Percentiles rank a stretch among this genome's conserved stretches.
Evolutionary conservation across 805 yeast genomes (phyloP).

Genomic region (Saccharomyces mikatae): DNA sequence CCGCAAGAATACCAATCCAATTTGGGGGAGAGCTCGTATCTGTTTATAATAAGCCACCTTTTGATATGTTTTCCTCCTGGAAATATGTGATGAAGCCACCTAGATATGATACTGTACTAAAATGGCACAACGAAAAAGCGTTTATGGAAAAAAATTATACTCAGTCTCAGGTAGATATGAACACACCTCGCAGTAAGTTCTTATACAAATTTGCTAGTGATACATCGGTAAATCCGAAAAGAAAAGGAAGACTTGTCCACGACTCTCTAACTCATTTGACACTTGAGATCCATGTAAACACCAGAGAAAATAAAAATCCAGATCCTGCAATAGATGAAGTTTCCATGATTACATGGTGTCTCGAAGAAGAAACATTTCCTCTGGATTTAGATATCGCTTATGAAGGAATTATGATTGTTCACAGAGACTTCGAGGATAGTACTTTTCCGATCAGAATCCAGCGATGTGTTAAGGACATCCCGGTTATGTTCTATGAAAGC

Average conservation of each 20-base stretch:
- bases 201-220: conserved; percentile 5
- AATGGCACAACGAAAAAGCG: conserved; percentile 6
- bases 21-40: conserved; percentile 15
- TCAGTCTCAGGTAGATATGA: conserved; percentile 46
- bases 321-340: conserved; percentile 61
- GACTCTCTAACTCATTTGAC: conserved; percentile 48
- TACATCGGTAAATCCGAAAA: conserved; percentile 18
- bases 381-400: conserved; percentile 29
- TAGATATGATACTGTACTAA: conserved; percentile 29
- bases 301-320: conserved; percentile 45
- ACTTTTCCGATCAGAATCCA: conserved; percentile 6
- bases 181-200: conserved; percentile 35
- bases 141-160: conserved; percentile 3
- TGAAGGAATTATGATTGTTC: conserved; percentile 33
- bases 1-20: conserved; percentile 26
- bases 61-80: conserved; percentile 30
- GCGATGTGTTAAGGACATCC: conserved; percentile 14
- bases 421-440: conserved; percentile 4
- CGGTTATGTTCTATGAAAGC: conserved; percentile 36
- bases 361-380: conserved; percentile 38
- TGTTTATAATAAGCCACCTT: conserved; percentile 1
- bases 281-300: conserved; percentile 60
- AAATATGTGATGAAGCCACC: conserved; percentile 46
- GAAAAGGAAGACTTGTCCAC: conserved; percentile 34
- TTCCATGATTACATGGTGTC: conserved; percentile 53